Base-by-base conservation (phyloP, 257 asterid genomes). In the Solanum lignicaule region DNA sequence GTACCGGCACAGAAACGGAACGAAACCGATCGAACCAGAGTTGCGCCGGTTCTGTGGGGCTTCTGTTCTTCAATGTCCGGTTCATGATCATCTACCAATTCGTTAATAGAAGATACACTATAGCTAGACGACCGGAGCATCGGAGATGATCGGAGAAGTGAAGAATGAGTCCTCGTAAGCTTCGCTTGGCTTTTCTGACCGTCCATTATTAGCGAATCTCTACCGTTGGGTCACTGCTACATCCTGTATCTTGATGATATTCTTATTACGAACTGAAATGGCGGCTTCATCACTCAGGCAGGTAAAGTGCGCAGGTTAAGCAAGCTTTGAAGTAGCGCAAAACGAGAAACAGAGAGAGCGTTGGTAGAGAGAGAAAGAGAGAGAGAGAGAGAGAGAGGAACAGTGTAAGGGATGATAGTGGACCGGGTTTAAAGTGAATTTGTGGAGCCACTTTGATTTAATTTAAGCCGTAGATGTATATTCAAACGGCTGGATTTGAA, bases 91-190 rank as follows among this genome's bases (percentile, higher is more conserved):
- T 92, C 94, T 16, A 88, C 84, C 75, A 94, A 93, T 94, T 95
- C 98, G 89, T 27, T 68, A 27, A 68, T 29, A 16, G 75, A 68
- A 68, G 87, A 92, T 87, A 94, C 93, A 91, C 98, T 95, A 7
- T 95, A 98, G 79, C 96, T 95, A 33, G 99, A 94, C 1, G 98
- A 95, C 87, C 96, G 93, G 74, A 94, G 76, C 72, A 98, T 95
- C 41, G 96, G 96, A 10, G 99, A 95, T 3, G 98, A 94, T 32
- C 99, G 96, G 94, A 96, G 99, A 90, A 96, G 96, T 15, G 99
- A 97, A 18, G 99, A 95, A 36, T 95, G 89, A 21, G 95, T 94
- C 86, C 99, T 94, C 23, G 98, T 92, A 38, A 95, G 97, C 93
- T 93, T 95, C 91, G 92, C 88, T 91, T 89, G 96, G 89, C 95